Percentiles rank a stretch among this genome's conserved stretches.
These are phyloP conservation scores for Alloteropsis semialata DNA, from an alignment of 176 grass and related monocot genomes.

Conservation along the genomic window DNA sequence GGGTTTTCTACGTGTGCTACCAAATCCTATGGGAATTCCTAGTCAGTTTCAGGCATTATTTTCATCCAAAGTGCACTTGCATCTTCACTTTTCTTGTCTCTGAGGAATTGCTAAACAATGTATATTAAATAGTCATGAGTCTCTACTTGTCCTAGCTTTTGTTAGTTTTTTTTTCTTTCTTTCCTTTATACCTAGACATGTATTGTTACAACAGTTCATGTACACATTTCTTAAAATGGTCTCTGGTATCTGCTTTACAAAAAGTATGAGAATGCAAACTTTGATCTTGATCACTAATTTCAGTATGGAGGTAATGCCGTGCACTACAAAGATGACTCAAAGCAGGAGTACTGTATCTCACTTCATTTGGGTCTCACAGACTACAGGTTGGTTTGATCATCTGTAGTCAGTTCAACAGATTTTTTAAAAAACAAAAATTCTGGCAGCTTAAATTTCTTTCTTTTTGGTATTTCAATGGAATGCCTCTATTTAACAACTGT, in stretches of 20 bases:
- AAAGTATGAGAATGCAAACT: neutral
- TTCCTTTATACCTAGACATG: neutral
- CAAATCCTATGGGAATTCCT: neutral
- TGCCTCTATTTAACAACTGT: neutral
- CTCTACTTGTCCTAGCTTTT: neutral
- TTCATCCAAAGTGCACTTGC: too few species aligned
- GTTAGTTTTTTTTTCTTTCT: neutral
- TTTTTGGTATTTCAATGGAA: conserved; percentile 1
- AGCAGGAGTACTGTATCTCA: conserved; percentile 40
- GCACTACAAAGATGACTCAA: conserved; percentile 42
- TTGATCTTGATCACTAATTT: conserved; percentile 31
- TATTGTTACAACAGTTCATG: neutral
- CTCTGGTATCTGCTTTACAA: neutral
- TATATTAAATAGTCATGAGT: neutral
- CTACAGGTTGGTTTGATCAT: conserved; percentile 62
- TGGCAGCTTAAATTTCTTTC: neutral
- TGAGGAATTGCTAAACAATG: neutral
- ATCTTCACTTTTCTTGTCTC: neutral
- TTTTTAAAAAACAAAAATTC: neutral
- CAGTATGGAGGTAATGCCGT: conserved; percentile 69
- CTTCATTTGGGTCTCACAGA: conserved; percentile 92
- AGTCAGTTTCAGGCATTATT: too few species aligned
- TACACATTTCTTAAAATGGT: conserved; percentile 1
- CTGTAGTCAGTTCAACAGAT: neutral
- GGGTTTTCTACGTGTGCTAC: neutral